Evolutionary conservation across 2,329 filamentous ascomycete species (phyloP).

Genomic region (Dryadomyces sulphureus): DNA sequence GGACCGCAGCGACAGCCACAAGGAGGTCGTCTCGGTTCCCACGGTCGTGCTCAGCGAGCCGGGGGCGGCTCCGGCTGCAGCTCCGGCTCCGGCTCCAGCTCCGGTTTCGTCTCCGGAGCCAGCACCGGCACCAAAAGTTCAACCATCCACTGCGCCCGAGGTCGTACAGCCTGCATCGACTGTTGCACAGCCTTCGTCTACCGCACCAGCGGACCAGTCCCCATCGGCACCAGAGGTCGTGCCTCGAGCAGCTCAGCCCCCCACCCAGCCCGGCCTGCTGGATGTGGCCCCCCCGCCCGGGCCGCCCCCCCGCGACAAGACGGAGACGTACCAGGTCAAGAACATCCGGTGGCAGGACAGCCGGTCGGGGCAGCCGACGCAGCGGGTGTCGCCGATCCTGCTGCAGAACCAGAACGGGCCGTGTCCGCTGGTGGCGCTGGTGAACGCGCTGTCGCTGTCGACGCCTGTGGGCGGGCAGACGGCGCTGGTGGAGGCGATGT

Average conservation of each 20-base stretch:
- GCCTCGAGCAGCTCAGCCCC: too few relatives aligned
- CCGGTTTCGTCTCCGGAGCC: too few relatives aligned
- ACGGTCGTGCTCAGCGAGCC: too few relatives aligned
- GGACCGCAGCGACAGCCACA: neutral
- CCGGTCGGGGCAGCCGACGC: slow-evolving; percentile 37
- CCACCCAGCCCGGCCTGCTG: too few relatives aligned
- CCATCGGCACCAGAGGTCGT: too few relatives aligned
- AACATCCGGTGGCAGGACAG: slow-evolving; percentile 74
- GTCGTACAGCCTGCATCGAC: neutral
- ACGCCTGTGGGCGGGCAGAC: slow-evolving; percentile 54
- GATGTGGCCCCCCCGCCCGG: too few relatives aligned
- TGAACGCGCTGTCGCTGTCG: slow-evolving; percentile 80
- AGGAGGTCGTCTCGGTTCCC: too few relatives aligned
- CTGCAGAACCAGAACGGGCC: slow-evolving; percentile 91
- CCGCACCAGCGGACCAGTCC: neutral
- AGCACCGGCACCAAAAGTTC: too few relatives aligned
- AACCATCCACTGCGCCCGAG: neutral
- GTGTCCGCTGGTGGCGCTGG: slow-evolving; percentile 80
- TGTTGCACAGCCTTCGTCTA: too few relatives aligned
- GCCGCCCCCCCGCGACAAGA: too few relatives aligned
- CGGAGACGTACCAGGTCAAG: slow-evolving; percentile 85
- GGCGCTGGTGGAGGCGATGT: slow-evolving; percentile 61
- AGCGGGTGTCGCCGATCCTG: slow-evolving; percentile 70
- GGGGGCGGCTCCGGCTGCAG: too few relatives aligned
- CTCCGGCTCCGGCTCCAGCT: too few relatives aligned